Evolutionary conservation across 345 rosid genomes (phyloP).

Genomic region (Syzygium grande): DNA sequence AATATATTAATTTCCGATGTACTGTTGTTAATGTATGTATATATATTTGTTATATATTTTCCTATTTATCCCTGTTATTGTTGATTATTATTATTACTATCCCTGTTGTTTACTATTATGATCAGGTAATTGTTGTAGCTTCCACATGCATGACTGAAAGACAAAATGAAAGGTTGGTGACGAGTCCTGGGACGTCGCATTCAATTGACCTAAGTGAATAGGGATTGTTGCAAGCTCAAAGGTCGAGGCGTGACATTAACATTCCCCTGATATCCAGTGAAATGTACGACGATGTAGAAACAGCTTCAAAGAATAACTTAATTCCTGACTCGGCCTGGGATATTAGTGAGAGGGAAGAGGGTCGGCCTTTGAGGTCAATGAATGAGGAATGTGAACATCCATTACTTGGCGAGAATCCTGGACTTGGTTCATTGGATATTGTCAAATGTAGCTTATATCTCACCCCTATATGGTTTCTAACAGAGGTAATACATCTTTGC

Average conservation of each 20-base stretch:
- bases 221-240: too few species aligned
- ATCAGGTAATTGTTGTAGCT: too few species aligned
- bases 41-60: too few species aligned
- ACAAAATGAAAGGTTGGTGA: too few species aligned
- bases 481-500: slow-evolving; percentile 32
- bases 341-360: slow-evolving; percentile 41
- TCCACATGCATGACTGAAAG: too few species aligned
- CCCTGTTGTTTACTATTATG: too few species aligned
- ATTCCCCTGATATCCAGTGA: slow-evolving; percentile 32
- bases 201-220: too few species aligned
- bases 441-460: slow-evolving; percentile 43
- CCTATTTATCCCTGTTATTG: too few species aligned
- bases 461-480: slow-evolving; percentile 57
- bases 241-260: background rate
- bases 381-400: slow-evolving; percentile 17
- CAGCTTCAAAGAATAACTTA: slow-evolving; percentile 6
- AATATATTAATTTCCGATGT: too few species aligned
- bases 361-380: slow-evolving; percentile 20
- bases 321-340: slow-evolving; percentile 12
- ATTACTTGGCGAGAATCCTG: slow-evolving; percentile 4
- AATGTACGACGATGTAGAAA: slow-evolving; percentile 5
- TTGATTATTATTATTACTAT: too few species aligned
- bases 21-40: too few species aligned
- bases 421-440: slow-evolving; percentile 26
- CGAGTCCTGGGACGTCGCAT: too few species aligned